Conservation (phyloP, 208 protist genomes). For the Crithidia expoeki region DNA sequence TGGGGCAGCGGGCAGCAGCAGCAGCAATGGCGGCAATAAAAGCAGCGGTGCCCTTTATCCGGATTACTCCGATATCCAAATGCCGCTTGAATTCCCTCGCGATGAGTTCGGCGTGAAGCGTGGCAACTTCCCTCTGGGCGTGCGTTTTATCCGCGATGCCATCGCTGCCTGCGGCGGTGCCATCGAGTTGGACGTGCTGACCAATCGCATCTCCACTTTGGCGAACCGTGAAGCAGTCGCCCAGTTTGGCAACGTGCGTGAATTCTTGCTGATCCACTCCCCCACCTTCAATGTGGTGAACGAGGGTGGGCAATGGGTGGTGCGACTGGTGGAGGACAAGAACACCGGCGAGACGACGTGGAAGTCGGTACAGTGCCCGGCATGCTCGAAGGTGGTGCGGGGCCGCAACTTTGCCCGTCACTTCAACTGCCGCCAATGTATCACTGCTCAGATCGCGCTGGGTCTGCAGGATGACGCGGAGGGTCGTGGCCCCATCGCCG, state of each 20-base stretch:
- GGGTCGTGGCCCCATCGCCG: slow-evolving; percentile 76
- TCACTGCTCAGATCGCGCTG: slow-evolving; percentile 86
- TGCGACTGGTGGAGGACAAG: slow-evolving; percentile 59
- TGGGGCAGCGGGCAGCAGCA: neutral
- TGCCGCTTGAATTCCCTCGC: slow-evolving; percentile 88
- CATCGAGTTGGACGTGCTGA: slow-evolving; percentile 88
- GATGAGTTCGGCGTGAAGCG: slow-evolving; percentile 91
- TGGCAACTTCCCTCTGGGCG: slow-evolving; percentile 89
- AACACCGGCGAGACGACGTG: slow-evolving; percentile 68
- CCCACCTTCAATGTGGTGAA: slow-evolving; percentile 82
- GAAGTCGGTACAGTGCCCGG: slow-evolving; percentile 80
- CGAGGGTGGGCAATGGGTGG: slow-evolving; percentile 79
- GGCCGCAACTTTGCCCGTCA: slow-evolving; percentile 90
- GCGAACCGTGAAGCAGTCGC: slow-evolving; percentile 73
- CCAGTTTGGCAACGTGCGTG: slow-evolving; percentile 89
- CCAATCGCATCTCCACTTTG: slow-evolving; percentile 80
- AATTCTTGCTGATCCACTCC: slow-evolving; percentile 90
- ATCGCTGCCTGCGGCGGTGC: slow-evolving; percentile 84
- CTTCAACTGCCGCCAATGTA: slow-evolving; percentile 78
- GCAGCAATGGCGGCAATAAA: neutral
- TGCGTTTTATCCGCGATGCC: slow-evolving; percentile 89
- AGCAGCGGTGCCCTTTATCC: slow-evolving; percentile 15
- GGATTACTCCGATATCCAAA: slow-evolving; percentile 83
- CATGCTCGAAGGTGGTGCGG: slow-evolving; percentile 81
- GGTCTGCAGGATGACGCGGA: slow-evolving; percentile 77